Conservation (phyloP, 805 yeast species). For the Pichia nanzhaoensis region DNA sequence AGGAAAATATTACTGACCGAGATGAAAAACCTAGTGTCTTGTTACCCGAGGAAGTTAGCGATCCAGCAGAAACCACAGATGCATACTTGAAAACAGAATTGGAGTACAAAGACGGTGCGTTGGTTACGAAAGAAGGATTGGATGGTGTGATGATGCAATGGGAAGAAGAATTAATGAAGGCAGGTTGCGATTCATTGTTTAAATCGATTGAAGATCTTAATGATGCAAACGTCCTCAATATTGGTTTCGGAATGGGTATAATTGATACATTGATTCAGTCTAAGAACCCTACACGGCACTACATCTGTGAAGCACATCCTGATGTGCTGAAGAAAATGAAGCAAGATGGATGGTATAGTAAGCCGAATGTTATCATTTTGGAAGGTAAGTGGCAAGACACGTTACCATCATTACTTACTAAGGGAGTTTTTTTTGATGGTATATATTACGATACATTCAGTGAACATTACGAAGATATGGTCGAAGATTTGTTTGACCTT, state of each 20-base stretch:
- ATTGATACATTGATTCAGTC: constrained; percentile 73
- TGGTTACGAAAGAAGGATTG: constrained; percentile 61
- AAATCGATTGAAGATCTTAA: constrained; percentile 32
- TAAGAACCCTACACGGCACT: constrained; percentile 57
- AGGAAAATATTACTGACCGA: not conserved
- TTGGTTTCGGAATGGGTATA: constrained; percentile 97
- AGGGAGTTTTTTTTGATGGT: constrained; percentile 77
- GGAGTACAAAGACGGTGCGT: constrained; percentile 59
- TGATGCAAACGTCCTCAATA: constrained; percentile 56
- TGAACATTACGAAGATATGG: constrained; percentile 85
- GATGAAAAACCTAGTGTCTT: constrained; percentile 10
- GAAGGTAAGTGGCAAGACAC: constrained; percentile 94
- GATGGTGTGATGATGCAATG: constrained; percentile 99
- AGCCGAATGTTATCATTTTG: constrained; percentile 61
- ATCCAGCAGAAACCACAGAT: constrained; percentile 59
- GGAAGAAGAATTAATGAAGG: constrained; percentile 78
- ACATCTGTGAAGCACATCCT: constrained; percentile 92
- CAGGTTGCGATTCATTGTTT: constrained; percentile 73
- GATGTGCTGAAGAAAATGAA: constrained; percentile 68
- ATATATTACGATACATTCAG: constrained; percentile 91
- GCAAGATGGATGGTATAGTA: constrained; percentile 77
- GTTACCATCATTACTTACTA: constrained; percentile 54
- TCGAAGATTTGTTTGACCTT: constrained; percentile 65
- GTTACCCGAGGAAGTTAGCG: constrained; percentile 26
- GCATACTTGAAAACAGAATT: constrained; percentile 61